phyloP scores from a whole-genome alignment of 805 yeast species.

The Candida nitratophila region DNA sequence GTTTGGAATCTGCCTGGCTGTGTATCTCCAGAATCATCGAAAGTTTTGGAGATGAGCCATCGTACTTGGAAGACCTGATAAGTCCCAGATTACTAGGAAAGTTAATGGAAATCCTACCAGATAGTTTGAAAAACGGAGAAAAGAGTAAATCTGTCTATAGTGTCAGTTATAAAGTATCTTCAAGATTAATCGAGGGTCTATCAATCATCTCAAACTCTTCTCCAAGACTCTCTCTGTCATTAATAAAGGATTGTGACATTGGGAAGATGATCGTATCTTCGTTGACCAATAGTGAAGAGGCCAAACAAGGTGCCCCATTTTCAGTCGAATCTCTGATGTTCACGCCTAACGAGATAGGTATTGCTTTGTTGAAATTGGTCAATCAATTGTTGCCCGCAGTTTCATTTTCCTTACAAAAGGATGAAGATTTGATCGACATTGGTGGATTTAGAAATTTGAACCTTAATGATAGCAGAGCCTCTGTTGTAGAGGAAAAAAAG shows the following conservation, averaged over 20 bases:
- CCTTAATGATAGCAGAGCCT: constrained; percentile 14
- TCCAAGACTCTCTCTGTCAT: constrained; percentile 31
- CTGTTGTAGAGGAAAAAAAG: constrained; percentile 26
- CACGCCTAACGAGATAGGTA: constrained; percentile 59
- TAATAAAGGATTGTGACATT: constrained; percentile 43
- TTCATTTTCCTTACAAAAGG: constrained; percentile 4
- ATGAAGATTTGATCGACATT: constrained; percentile 10
- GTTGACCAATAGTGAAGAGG: constrained; percentile 28
- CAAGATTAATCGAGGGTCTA: constrained; percentile 37
- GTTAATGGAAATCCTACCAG: constrained; percentile 19
- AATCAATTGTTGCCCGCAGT: constrained; percentile 50
- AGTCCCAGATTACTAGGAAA: constrained; percentile 28
- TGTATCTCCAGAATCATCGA: constrained; percentile 53
- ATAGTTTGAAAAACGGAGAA: constrained; percentile 20
- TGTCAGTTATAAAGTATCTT: constrained; percentile 30
- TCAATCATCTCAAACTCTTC: constrained; percentile 37
- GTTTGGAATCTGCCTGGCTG: constrained; percentile 59
- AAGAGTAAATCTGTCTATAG: constrained; percentile 9
- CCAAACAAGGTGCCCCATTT: constrained; percentile 11
- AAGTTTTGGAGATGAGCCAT: constrained; percentile 38
- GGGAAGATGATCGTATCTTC: constrained; percentile 42
- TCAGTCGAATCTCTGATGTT: constrained; percentile 69
- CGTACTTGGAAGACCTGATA: constrained; percentile 37
- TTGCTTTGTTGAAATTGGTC: constrained; percentile 47
- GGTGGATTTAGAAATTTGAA: constrained; percentile 25